Evolutionary conservation across 257 asterid genomes (phyloP).

Genomic region (Coffea eugenioides): DNA sequence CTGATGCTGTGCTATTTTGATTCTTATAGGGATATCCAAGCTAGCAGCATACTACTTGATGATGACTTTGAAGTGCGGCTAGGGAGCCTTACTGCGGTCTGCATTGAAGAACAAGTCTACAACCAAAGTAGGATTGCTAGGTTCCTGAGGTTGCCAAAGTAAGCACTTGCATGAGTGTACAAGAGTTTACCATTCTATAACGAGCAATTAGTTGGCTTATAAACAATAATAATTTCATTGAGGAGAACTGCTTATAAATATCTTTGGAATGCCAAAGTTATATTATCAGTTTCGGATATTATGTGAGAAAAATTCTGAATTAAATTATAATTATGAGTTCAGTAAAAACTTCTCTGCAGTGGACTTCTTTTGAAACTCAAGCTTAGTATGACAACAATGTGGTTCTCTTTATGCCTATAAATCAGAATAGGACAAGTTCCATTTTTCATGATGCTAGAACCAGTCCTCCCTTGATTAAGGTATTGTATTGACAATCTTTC

Average conservation of each 20-base stretch:
- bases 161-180: not conserved
- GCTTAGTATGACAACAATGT: too few relatives aligned
- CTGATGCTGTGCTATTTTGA: not conserved
- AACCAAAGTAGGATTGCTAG: not conserved
- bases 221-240: too few relatives aligned
- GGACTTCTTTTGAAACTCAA: too few relatives aligned
- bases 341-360: too few relatives aligned
- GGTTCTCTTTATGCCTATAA: too few relatives aligned
- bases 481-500: not conserved
- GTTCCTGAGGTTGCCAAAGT: conserved; percentile 4
- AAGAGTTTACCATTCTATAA: too few relatives aligned
- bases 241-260: too few relatives aligned
- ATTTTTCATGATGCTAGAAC: not conserved
- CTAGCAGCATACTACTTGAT: conserved; percentile 18
- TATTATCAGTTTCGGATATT: too few relatives aligned
- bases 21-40: conserved; percentile 7
- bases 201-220: too few relatives aligned
- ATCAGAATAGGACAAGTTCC: not conserved
- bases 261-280: too few relatives aligned
- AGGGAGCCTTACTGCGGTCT: conserved; percentile 9
- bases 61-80: conserved; percentile 13
- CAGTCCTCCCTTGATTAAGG: not conserved
- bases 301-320: too few relatives aligned
- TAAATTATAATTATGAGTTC: too few relatives aligned
- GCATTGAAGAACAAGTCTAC: not conserved